Conservation (phyloP, 2,329 filamentous ascomycete genomes). For the Arthroderma uncinatum region DNA sequence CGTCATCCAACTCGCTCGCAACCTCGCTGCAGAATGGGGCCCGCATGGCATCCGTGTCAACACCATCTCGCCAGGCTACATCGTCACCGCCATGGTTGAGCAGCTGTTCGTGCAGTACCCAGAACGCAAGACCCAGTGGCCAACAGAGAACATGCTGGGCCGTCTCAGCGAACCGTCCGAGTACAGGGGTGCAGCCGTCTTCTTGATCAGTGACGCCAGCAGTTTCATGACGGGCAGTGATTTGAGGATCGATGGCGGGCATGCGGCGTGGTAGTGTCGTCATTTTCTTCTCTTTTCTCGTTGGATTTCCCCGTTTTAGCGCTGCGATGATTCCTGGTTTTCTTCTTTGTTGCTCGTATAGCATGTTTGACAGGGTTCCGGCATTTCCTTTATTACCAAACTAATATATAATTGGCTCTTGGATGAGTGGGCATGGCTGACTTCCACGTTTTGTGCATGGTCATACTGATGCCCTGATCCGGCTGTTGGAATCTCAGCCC, state of each 20-base stretch:
- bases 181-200: slow-evolving; percentile 48
- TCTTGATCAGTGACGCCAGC: slow-evolving; percentile 40
- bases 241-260: slow-evolving; percentile 45
- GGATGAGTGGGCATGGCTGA: neutral
- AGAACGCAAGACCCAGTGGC: slow-evolving; percentile 68
- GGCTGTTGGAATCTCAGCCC: too few species aligned
- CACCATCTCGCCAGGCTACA: slow-evolving; percentile 39
- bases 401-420: slow-evolving; percentile 3
- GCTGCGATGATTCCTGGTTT: neutral
- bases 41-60: slow-evolving; percentile 40
- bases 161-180: slow-evolving; percentile 56
- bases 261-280: slow-evolving; percentile 41
- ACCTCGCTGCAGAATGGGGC: slow-evolving; percentile 41
- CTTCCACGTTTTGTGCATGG: too few species aligned
- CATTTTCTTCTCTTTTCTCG: neutral
- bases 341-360: neutral
- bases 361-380: neutral
- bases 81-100: slow-evolving; percentile 38
- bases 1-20: slow-evolving; percentile 38
- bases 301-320: neutral
- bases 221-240: slow-evolving; percentile 47
- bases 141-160: slow-evolving; percentile 73
- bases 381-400: neutral
- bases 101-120: slow-evolving; percentile 51
- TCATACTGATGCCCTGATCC: too few species aligned